phyloP scores from a whole-genome alignment of 2,329 filamentous ascomycete genomes.

The Xylariaceae sp. region DNA sequence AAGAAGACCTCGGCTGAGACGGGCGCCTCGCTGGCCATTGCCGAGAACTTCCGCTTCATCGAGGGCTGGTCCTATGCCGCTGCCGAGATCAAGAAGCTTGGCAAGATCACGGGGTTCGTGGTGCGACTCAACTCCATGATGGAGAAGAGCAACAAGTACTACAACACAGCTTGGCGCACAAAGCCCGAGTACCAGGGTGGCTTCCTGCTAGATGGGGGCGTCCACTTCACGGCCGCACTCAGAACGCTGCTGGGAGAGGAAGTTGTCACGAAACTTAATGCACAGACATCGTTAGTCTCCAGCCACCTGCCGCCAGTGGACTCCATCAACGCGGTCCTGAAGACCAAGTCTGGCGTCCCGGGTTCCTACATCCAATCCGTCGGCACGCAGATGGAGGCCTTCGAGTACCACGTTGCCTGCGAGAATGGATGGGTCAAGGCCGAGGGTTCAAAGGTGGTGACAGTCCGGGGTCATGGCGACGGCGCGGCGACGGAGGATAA shows the following conservation, averaged over 20 bases:
- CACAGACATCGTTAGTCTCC: conserved; percentile 47
- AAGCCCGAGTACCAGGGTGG: conserved; percentile 65
- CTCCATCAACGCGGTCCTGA: conserved; percentile 53
- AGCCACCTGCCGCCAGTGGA: conserved; percentile 57
- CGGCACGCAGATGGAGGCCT: conserved; percentile 45
- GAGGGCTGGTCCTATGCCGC: conserved; percentile 45
- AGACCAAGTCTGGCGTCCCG: conserved; percentile 43
- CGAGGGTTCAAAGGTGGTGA: conserved; percentile 37
- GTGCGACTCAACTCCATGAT: conserved; percentile 30
- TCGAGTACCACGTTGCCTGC: conserved; percentile 49
- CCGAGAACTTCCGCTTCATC: conserved; percentile 66
- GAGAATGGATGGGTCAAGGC: conserved; percentile 48
- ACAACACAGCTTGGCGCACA: conserved; percentile 56
- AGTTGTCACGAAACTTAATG: conserved; percentile 40
- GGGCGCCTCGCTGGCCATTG: conserved; percentile 48
- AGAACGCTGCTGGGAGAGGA: conserved; percentile 47
- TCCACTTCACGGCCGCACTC: conserved; percentile 61
- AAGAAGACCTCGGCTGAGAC: conserved; percentile 19
- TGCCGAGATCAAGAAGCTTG: conserved; percentile 41
- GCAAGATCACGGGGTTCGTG: conserved; percentile 46
- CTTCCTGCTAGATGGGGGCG: conserved; percentile 68
- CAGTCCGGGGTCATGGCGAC: conserved; percentile 25
- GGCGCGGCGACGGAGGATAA: conserved; percentile 33
- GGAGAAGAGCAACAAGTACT: conserved; percentile 35
- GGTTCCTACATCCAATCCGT: conserved; percentile 52